Evolutionary conservation across 805 yeast species (phyloP), one percentile per base, ranked within the genome.

Genomic region (Ogataea sp.): DNA sequence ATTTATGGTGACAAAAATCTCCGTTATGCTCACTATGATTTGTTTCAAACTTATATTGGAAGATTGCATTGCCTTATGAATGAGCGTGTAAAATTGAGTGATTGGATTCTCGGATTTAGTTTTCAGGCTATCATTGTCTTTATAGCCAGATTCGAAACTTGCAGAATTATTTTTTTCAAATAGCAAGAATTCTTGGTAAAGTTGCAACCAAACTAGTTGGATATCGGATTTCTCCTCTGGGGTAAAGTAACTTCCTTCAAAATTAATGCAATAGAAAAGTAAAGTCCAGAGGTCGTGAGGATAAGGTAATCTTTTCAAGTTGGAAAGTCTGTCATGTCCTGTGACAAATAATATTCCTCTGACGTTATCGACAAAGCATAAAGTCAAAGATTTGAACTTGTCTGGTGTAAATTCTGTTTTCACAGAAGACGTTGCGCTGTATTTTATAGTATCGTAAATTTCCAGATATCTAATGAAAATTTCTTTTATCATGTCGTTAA

Each of bases 401-500:
- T 17, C 11, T 8, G 33, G 21, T 17, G 33, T n/a, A 11, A 30
- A 30, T 16, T 4, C 14, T 10, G 33, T 17, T 18, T 30, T 30
- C 3, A 18, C 4, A 15, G 23, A n/a, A n/a, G 33, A 16, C 4
- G 33, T 30, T 11, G 13, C 11, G 3, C 16, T n/a, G 15, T 36
- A 39, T 20, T 30, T 34, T 14, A 32, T 17, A 5, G 16, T 10
- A n/a, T 37, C 44, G 53, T 43, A 62, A 38, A 33, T 52, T 48
- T 40, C 62, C 47, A 51, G 68, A 39, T 62, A 60, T 41, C 67
- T 73, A 16, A 70, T 48, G 32, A 80, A 60, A 14, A 88, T 64
- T 42, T 83, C 95, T 23, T 76, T 73, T 16, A 88, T 65, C 65
- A 90, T 80, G 55, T 89, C 97, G 14, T 80, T 71, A 5, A 83